These are phyloP conservation scores for Mortierella sp. DNA, from an alignment of 371 early-diverging fungal species.

Conservation along the genomic window DNA sequence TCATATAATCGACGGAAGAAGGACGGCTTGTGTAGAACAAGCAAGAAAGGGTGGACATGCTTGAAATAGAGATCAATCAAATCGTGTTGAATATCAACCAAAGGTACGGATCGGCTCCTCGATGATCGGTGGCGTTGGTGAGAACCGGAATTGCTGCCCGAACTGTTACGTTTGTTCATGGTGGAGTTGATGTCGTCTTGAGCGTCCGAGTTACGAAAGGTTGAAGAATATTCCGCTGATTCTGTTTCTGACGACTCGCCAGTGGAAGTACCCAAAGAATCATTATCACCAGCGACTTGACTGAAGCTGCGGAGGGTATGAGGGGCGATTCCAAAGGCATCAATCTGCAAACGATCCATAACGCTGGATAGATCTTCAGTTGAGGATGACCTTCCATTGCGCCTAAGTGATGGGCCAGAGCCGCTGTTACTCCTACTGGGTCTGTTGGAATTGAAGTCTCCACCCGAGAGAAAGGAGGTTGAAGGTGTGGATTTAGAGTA, in stretches of 20 bases:
- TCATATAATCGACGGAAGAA: slow-evolving; percentile 66
- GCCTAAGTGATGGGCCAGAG: slow-evolving; percentile 10
- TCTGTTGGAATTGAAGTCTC: slow-evolving; percentile 9
- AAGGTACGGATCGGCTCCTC: slow-evolving; percentile 44
- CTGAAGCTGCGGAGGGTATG: slow-evolving; percentile 57
- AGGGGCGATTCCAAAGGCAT: slow-evolving; percentile 56
- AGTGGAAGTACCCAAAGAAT: slow-evolving; percentile 32
- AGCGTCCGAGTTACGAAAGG: background rate
- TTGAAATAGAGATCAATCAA: slow-evolving; percentile 64
- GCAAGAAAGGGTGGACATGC: slow-evolving; percentile 68
- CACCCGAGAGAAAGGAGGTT: slow-evolving; percentile 22
- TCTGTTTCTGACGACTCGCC: slow-evolving; percentile 39
- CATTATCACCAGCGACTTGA: slow-evolving; percentile 55
- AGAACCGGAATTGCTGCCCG: slow-evolving; percentile 3
- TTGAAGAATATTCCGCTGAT: background rate
- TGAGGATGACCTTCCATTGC: slow-evolving; percentile 21
- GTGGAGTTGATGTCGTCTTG: slow-evolving; percentile 2
- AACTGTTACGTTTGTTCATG: slow-evolving; percentile 21
- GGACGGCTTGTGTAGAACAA: slow-evolving; percentile 66
- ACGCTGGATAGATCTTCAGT: slow-evolving; percentile 48
- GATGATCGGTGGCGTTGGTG: slow-evolving; percentile 29
- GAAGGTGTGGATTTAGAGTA: slow-evolving; percentile 40
- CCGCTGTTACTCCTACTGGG: slow-evolving; percentile 38
- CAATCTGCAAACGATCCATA: slow-evolving; percentile 53
- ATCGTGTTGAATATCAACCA: slow-evolving; percentile 51